Base-by-base conservation (phyloP, 129 eudicot genomes). In the Saussurea involucrata region DNA sequence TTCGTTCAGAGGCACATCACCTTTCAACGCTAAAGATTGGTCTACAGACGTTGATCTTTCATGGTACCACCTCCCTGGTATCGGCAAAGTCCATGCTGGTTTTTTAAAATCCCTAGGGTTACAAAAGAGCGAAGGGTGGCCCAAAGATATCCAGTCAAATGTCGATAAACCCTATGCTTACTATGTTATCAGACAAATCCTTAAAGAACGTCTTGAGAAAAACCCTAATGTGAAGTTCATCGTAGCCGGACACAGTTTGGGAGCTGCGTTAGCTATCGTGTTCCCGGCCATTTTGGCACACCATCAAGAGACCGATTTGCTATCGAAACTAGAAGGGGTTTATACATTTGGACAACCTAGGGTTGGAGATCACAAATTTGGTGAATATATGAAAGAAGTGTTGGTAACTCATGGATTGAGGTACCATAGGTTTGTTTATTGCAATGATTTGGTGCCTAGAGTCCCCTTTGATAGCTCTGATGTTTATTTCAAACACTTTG, bases 341-440 rank as follows among this genome's bases (percentile, higher is more conserved):
- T 88, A 88, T 61, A 88, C 92, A 1, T 88, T 72, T 72, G 89
- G 92, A 24, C 92, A 88, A 69, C 89, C 92, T 6, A 78, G 89
- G 20, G 89, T 85, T 18, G 92, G 92, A 12, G 81, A 88, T 74
- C 58, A 78, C 3, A 42, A 60, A 18, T 85, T 85, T 67, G 88
- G 86, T 8, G 36, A 80, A 6, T 76, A 8, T 11, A 78, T 88
- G 87, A 24, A 64, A 53, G 74, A 42, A 3, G 21, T 44, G 2
- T 46, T 88, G 2, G 11, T 0, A 18, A 78, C 32, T 0, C 12
- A 29, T 55, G 27, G 37, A 1, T 20, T 85, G 27, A 46, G 53
- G 53, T 85, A 83, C 36, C 63, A 60, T n/a, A 88, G 92, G 77
- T 33, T 67, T 74, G 92, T 88, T 53, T 88, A 88, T 44, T 10